Evolutionary conservation across 2,329 filamentous ascomycete genomes (phyloP), one percentile per base, ranked within the genome.

Genomic region (Sporothrix mexicana): DNA sequence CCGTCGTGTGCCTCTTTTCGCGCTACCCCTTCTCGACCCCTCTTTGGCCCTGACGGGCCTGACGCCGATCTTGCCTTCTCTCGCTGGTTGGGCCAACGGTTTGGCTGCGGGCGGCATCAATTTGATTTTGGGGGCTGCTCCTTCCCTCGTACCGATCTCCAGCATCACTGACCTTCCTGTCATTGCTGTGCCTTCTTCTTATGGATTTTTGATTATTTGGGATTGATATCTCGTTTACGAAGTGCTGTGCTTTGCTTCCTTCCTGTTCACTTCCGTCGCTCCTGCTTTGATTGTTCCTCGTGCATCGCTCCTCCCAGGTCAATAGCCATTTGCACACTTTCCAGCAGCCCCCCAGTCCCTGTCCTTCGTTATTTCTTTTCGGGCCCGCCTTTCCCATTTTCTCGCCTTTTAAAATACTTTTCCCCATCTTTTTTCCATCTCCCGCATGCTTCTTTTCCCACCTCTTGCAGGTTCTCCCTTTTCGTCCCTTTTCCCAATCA

Each of bases 31-130:
- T 30, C 36, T 59, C 25, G 17, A 70, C 53, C 68, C 68, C 68
- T 61, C 53, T 59, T 13, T 59, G 36, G 41, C 53, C 68, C 68
- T 13, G 68, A n/a, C 68, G 68, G 53, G 30, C 68, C 53, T 70
- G 68, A 70, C 53, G 68, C 61, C 68, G 68, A 59, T 70, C 53
- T 61, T 69, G 67, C 41, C 67, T 69, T 41, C 30, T 10, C 41
- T 66, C 41, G 41, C 43, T 45, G 36, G 12, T 13, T 45, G 36
- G 36, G n/a, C 61, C 17, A 47, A 64, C 61, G 10, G 61, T 64
- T 64, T 64, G 41, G 47, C 53, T 43, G 49, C 17, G 30, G 17
- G 49, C 51, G 10, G 30, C 49, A 30, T 41, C 30, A 36, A 36
- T 36, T 36, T 7, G 7, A 36, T 36, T 25, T 41, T 57, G 8